Evolutionary conservation across 805 yeast genomes (phyloP), one percentile per base, ranked within the genome.

Genomic region (Dipodascus geniculatus): DNA sequence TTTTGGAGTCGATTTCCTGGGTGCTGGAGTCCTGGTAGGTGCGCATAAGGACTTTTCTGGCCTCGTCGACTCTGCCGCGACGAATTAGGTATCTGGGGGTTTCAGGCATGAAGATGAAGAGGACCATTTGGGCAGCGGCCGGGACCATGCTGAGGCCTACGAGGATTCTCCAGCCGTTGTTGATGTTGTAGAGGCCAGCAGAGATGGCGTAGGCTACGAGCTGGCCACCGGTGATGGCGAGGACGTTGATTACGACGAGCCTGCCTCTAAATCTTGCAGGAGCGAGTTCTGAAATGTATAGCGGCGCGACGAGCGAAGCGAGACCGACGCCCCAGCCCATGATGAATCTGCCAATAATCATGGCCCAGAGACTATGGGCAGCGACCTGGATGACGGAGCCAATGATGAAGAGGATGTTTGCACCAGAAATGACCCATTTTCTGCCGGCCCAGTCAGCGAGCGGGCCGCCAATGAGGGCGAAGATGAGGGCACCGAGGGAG

Each of bases 261-360:
- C 98, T 77, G 54, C 98, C 98, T 66, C 99, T 79, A 66, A 87
- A 87, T 67, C 82, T 80, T 16, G 93, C 79, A 24, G 99, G 98
- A 2, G 97, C 96, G 66, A 90, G 78, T 68, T 91, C 99, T 54
- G 88, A 76, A 57, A 91, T 85, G 75, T 89, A 90, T 54, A 91
- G 74, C 1, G 99, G 99, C n/a, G 98, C 88, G 54, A 88, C 84
- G 53, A 91, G 73, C 1, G 97, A 89, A 1, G 97, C 98, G 53
- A 87, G 78, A 60, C 99, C 99, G 23, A 91, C 97, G 61, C 96
- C 98, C 68, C 87, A 86, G 17, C 99, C 99, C 84, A 93, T 86
- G 50, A 91, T 74, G 59, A 93, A 83, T 66, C 98, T 78, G 48
- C 98, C 99, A 14, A 72, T 82, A 58, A 87, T 83, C 98, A 91